Evolutionary conservation across 2,329 filamentous ascomycete species (phyloP).

Genomic region (Helicocarpus griseus): DNA sequence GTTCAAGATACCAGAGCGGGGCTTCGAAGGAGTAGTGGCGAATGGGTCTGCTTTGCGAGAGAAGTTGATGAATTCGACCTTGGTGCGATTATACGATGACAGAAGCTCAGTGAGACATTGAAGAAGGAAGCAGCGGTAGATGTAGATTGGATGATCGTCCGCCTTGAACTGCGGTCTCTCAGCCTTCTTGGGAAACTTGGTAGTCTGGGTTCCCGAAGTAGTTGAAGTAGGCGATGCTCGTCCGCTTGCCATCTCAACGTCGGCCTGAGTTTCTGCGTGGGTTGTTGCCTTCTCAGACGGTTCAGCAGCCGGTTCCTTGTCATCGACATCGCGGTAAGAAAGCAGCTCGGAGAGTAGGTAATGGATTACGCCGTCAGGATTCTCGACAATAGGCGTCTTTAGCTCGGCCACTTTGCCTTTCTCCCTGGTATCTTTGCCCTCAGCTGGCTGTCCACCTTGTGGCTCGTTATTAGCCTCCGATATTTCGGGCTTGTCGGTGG

Average conservation of each 20-base stretch:
- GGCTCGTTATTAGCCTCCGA: constrained; percentile 12
- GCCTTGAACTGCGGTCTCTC: constrained; percentile 74
- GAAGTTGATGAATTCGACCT: constrained; percentile 99
- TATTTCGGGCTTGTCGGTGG: constrained; percentile 25
- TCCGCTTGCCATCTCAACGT: constrained; percentile 43
- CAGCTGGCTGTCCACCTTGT: constrained; percentile 9
- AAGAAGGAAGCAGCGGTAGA: constrained; percentile 90
- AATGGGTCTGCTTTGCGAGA: constrained; percentile 81
- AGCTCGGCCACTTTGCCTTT: constrained; percentile 54
- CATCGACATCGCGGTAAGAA: constrained; percentile 85
- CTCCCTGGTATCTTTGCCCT: constrained; percentile 15
- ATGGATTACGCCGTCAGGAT: constrained; percentile 89
- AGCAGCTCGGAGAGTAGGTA: constrained; percentile 88
- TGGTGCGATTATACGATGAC: constrained; percentile 84
- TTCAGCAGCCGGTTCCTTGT: constrained; percentile 50
- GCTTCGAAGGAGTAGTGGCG: constrained; percentile 82
- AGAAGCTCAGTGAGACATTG: constrained; percentile 86
- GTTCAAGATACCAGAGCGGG: constrained; percentile 82
- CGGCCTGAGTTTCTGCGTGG: constrained; percentile 27
- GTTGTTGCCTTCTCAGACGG: constrained; percentile 15
- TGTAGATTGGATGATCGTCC: constrained; percentile 89
- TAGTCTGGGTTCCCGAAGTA: constrained; percentile 15
- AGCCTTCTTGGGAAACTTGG: constrained; percentile 44
- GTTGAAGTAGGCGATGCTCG: constrained; percentile 27
- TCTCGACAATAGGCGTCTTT: constrained; percentile 78